A percentile compares a stretch with the other conserved stretches of the same genome.
Conservation (phyloP, 805 yeast species). For the Starmerella gropengiesseri region DNA sequence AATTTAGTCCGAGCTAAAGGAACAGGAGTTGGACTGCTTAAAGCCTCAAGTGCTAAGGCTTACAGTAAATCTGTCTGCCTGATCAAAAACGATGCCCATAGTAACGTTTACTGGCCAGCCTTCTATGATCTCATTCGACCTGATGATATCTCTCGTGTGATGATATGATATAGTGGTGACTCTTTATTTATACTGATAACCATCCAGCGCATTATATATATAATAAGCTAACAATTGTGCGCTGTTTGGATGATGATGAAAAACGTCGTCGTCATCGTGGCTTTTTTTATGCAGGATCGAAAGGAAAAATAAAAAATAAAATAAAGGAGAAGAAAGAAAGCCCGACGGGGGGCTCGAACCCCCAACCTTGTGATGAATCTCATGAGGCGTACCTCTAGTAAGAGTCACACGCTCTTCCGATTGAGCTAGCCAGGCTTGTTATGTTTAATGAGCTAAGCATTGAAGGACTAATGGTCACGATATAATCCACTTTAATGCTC, state of each 20-base stretch:
- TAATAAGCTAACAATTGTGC: too few species aligned
- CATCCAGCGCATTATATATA: too few species aligned
- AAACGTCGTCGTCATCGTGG: too few species aligned
- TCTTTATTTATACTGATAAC: too few species aligned
- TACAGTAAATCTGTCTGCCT: slow-evolving; percentile 1
- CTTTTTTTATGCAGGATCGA: too few species aligned
- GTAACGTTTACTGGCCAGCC: background rate
- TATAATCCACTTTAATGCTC: too few species aligned
- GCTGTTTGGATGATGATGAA: too few species aligned
- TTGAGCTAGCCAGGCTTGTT: slow-evolving; percentile 24
- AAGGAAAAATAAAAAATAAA: background rate
- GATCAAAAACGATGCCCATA: background rate
- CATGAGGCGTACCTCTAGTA: slow-evolving; percentile 11
- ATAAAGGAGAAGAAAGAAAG: slow-evolving; percentile 12
- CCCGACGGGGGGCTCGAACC: slow-evolving; percentile 27
- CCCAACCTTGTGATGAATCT: slow-evolving; percentile 25
- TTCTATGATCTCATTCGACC: background rate
- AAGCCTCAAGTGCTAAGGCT: background rate
- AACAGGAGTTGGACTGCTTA: background rate
- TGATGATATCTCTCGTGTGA: background rate
- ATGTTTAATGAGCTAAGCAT: too few species aligned
- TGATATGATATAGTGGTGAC: background rate
- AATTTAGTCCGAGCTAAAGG: background rate
- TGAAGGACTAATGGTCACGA: background rate
- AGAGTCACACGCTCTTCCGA: slow-evolving; percentile 26